Evolutionary conservation across 2,329 filamentous ascomycete species (phyloP), one percentile per base, ranked within the genome.

Genomic region (Bimuria novae-zelandiae): DNA sequence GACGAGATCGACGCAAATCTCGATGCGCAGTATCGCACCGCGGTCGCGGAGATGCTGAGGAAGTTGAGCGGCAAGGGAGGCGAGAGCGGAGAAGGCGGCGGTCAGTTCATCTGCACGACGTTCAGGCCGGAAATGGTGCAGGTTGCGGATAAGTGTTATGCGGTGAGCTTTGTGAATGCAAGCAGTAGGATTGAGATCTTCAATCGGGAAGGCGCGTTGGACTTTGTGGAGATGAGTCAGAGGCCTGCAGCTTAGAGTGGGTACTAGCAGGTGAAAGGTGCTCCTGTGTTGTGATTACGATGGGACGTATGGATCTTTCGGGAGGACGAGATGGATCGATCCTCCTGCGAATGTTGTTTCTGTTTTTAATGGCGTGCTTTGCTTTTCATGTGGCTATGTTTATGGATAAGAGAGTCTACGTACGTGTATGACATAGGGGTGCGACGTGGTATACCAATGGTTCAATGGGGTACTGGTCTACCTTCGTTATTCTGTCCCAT

Each of bases 1-100:
- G 94, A 99, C 74, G 94, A 99, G 76, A 96, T 99, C 59, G 94
- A 99, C 70, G 94, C 94, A 74, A 99, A 99, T 72, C 84, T 99
- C 21, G 94, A 99, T 73, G 92, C 94, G 1, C 94, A 99, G 76
- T 99, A 99, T 79, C 89, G 94, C 56, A 97, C 94, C 1, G 93
- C 94, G 1, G 94, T 99, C 10, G 94, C 94, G 2, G 84, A 90
- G 51, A 90, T 97, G 78, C 82, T 99, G 19, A 82, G 93, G 68
- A 82, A 78, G 63, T 69, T 71, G 42, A 72, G 64, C 27, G 74
- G 76, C 42, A 75, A 68, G 62, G 70, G 68, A 16, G 70, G 69
- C 6, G 63, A 74, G 41, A 71, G 69, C 3, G 76, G 77, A 55
- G 75, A 74, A 16, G 78, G 78, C 59, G 79, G 79, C 30, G 87